Base-by-base conservation (phyloP, 192 early-diverging fungal genomes). In the Umbelopsis vinacea region DNA sequence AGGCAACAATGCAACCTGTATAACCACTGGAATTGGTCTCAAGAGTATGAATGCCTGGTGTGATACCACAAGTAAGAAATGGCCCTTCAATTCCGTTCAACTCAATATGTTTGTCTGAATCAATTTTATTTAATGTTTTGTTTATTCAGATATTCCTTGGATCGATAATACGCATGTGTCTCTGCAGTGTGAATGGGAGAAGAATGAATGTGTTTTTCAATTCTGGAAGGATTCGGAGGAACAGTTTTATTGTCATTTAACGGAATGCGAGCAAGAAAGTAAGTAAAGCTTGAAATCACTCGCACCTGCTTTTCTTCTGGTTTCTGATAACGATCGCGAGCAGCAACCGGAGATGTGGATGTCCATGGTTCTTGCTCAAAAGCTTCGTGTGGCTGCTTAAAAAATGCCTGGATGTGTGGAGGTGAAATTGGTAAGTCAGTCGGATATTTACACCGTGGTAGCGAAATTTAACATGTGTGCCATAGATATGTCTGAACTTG, bases 171-270 rank as follows among this genome's bases (percentile, higher is more conserved):
- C 90, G 1, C 89, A 90, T 74, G 84, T 83, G 63, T 92, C 89
- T 12, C 88, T 79, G 24, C 66, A 71, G 33, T 79, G 77, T 72
- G 72, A 79, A 19, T 79, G 77, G 77, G 22, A 38, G 14, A 46
- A 71, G 9, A 91, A 82, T 87, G 77, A 81, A 79, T 82, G 76
- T 46, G 48, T 55, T n/a, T 69, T 75, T 67, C 55, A 73, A 23
- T 79, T 97, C 73, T 97, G 95, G 95, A 87, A 89, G 19, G 92
- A 86, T 37, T 81, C 85, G n/a, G 85, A 83, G 38, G 93, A 97
- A 74, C 90, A 91, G 26, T 97, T 97, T 80, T 97, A 89, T 70
- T 97, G 95, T 77, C 76, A 90, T 66, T 73, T 97, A 26, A 81
- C 84, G 46, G 86, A 92, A 40, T 97, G 95, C 69, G 66, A 81